Percentiles rank a stretch among this genome's conserved stretches.
These are phyloP conservation scores for Pseudoturritis turrita DNA, from an alignment of 345 rosid genomes.

Conservation along the genomic window DNA sequence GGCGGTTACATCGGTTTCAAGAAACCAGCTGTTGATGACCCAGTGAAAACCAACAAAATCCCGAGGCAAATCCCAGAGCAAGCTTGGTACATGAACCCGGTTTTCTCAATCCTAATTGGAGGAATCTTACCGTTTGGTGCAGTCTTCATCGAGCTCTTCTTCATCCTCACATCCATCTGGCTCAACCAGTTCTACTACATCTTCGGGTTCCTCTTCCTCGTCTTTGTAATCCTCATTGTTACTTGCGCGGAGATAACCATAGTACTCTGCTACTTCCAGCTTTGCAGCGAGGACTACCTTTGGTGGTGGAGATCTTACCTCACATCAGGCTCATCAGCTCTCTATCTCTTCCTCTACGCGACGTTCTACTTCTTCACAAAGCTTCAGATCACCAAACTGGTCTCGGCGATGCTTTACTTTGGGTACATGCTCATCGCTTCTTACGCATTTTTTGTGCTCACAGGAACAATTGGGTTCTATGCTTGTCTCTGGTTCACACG, in stretches of 20 bases:
- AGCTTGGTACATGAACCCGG: constrained; percentile 87
- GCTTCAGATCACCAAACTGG: constrained; percentile 77
- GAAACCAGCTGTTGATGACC: constrained; percentile 73
- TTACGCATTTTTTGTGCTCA: constrained; percentile 66
- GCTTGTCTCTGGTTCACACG: constrained; percentile 89
- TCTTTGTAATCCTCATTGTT: constrained; percentile 59
- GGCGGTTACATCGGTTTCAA: constrained; percentile 71
- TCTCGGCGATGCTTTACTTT: constrained; percentile 67
- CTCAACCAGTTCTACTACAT: constrained; percentile 89
- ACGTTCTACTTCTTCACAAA: constrained; percentile 87
- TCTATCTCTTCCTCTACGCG: constrained; percentile 75
- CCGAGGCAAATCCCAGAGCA: constrained; percentile 87
- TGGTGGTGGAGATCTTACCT: constrained; percentile 97
- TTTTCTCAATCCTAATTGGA: constrained; percentile 73
- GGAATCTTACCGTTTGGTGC: constrained; percentile 91
- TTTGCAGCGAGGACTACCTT: constrained; percentile 80
- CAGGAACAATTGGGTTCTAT: constrained; percentile 75
- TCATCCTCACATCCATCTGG: constrained; percentile 90
- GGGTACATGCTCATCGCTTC: constrained; percentile 87
- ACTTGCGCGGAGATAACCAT: constrained; percentile 77
- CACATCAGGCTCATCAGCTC: constrained; percentile 76
- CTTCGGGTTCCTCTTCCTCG: constrained; percentile 82
- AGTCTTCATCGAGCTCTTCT: constrained; percentile 84
- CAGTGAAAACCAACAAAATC: constrained; percentile 82
- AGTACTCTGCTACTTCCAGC: constrained; percentile 85